Base-by-base conservation (phyloP, 768 basidiomycete genomes). In the Phallus indusiatus region DNA sequence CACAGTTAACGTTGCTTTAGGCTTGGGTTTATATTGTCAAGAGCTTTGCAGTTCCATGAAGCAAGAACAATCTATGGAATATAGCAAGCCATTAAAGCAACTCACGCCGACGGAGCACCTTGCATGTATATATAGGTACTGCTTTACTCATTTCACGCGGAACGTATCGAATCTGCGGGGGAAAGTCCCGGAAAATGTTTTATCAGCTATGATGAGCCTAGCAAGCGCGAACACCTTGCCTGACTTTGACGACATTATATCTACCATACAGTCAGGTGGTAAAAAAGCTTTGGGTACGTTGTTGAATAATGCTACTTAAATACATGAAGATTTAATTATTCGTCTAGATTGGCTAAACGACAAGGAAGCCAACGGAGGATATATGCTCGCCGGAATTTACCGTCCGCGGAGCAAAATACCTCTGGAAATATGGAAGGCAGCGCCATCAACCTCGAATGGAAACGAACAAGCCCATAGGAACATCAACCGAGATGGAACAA, bases 101-200 rank as follows among this genome's bases (percentile, higher is more conserved):
- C 58, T 71, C 0, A 54, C 53, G n/a, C 63, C 67, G 16, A 69
- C 68, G 61, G 68, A 68, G 11, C 70, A 71, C 37, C 64, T 71
- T 9, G 55, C 46, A 11, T 62, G 61, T 0, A 65, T 67, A 18
- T 62, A 66, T 37, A 57, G 65, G 1, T 53, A 67, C 17, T 71
- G 70, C 55, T 49, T 55, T 10, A 60, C 60, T 11, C 69, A 70
- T 60, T 67, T 65, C 12, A 51, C 4, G 3, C 10, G 50, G 2
- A 22, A 51, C 18, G 18, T 51, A 16, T 51, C 50, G 2, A 3
- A 51, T 20, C 21, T 51, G 2, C 11, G 4, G 4, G 50, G 50
- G 3, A 12, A 2, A 14, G 50, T 51, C 14, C 9, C 8, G 8
- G 18, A 28, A 28, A 50, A 56, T 17, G 55, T 55, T n/a, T 46